Percentiles rank a stretch among this genome's conserved stretches.
Conservation (phyloP, 345 rosid species). For the Hibiscus trionum region DNA sequence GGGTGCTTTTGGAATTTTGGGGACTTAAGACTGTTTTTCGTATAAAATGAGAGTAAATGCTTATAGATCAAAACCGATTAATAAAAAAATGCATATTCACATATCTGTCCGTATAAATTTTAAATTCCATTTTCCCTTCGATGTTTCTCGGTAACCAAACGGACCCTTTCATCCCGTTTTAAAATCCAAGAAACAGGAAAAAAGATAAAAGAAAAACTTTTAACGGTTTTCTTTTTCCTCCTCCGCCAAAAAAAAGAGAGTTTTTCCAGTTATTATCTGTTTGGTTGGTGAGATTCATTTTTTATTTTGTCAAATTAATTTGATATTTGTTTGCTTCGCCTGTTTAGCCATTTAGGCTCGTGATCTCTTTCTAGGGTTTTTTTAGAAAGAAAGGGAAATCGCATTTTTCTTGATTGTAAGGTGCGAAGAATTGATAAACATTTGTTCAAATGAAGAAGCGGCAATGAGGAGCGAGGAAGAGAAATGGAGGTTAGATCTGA, state of each 20-base stretch:
- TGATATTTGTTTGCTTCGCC: neutral
- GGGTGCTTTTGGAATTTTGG: too few relatives aligned
- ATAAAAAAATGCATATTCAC: neutral
- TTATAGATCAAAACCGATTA: neutral
- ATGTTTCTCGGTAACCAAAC: conserved; percentile 8
- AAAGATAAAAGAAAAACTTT: neutral
- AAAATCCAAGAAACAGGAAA: neutral
- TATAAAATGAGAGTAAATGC: too few relatives aligned
- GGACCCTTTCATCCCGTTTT: neutral
- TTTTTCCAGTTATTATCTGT: neutral
- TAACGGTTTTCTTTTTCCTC: neutral
- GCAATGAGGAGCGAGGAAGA: conserved; percentile 52
- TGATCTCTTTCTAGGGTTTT: conserved; percentile 1
- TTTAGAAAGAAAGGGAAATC: neutral
- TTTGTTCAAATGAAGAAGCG: conserved; percentile 50
- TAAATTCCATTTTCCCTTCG: neutral
- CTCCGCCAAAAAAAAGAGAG: neutral
- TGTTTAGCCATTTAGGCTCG: neutral
- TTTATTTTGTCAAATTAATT: neutral
- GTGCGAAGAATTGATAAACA: neutral
- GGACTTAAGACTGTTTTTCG: too few relatives aligned
- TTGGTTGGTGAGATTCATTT: conserved; percentile 7
- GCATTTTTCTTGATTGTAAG: neutral
- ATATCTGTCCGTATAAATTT: neutral
- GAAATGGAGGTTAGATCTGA: conserved; percentile 89